A percentile compares a stretch with the other conserved stretches of the same genome.
phyloP scores from a whole-genome alignment of 2,329 filamentous ascomycete species.

The Ciborinia camelliae region DNA sequence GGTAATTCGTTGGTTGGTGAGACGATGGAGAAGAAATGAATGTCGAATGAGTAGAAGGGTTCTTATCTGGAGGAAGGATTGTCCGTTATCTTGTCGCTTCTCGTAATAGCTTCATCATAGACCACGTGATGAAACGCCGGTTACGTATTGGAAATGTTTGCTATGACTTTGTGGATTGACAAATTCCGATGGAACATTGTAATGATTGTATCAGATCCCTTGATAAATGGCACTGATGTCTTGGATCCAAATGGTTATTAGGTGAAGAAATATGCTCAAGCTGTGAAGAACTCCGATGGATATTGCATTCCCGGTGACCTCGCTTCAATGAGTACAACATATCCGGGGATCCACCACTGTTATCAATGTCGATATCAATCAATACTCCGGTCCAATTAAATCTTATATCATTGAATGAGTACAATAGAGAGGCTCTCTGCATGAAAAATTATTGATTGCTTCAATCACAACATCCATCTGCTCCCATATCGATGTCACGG shows the following conservation, averaged over 20 bases:
- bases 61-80: slow-evolving; percentile 17
- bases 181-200: background rate
- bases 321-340: background rate
- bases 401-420: background rate
- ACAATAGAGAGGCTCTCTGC: background rate
- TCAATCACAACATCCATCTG: background rate
- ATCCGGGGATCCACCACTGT: background rate
- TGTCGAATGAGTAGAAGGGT: slow-evolving; percentile 12
- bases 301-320: background rate
- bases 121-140: slow-evolving; percentile 5
- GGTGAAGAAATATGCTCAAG: background rate
- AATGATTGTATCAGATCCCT: background rate
- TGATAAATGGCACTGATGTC: background rate
- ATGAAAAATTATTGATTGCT: slow-evolving; percentile 10
- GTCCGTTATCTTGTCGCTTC: slow-evolving; percentile 19
- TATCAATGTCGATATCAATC: slow-evolving; percentile 1
- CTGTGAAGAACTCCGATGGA: background rate
- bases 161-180: slow-evolving; percentile 6
- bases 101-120: slow-evolving; percentile 17
- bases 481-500: background rate
- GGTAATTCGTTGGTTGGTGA: background rate
- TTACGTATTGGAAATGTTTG: slow-evolving; percentile 4
- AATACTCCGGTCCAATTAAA: slow-evolving; percentile 2
- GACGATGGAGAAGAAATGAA: background rate
- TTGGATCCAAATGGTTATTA: background rate